Evolutionary conservation across 176 grass and related monocot genomes (phyloP).

Genomic region (Puccinellia tenuiflora): DNA sequence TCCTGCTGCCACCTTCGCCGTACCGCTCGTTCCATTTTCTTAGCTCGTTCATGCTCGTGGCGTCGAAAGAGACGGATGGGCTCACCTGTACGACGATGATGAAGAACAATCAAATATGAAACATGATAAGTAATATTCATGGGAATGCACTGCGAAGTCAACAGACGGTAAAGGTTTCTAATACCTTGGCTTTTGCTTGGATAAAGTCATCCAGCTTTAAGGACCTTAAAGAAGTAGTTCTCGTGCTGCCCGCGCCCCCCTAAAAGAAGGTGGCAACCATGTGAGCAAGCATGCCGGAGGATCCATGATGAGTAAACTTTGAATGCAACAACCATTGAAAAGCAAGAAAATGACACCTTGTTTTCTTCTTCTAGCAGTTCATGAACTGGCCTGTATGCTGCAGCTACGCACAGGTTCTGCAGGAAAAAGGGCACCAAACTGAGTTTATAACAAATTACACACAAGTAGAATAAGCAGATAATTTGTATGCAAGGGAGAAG

Average conservation of each 20-base stretch:
- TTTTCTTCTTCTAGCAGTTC: conserved; percentile 85
- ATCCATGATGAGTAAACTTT: background rate
- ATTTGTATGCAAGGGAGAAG: background rate
- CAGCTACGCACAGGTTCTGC: conserved; percentile 86
- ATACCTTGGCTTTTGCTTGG: conserved; percentile 89
- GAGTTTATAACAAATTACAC: background rate
- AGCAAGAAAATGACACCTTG: conserved; percentile 26
- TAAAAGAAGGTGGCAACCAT: conserved; percentile 29
- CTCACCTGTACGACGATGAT: conserved; percentile 48
- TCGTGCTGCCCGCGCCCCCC: conserved; percentile 21
- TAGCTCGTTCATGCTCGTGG: conserved; percentile 81
- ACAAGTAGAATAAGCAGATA: background rate
- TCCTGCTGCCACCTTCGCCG: conserved; percentile 78
- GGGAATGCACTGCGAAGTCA: background rate
- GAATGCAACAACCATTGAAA: background rate
- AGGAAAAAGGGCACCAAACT: conserved; percentile 4
- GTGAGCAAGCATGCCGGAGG: background rate
- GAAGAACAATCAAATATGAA: conserved; percentile 2
- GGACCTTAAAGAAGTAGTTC: conserved; percentile 46
- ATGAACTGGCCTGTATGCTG: conserved; percentile 92
- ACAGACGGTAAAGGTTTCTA: background rate
- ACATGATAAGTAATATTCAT: background rate
- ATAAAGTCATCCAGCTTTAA: conserved; percentile 82
- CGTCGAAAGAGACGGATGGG: conserved; percentile 76
- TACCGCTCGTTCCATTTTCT: conserved; percentile 94